Evolutionary conservation across 192 early-diverging fungal species (phyloP), one percentile per base, ranked within the genome.

Genomic region (Coemansia sp.): DNA sequence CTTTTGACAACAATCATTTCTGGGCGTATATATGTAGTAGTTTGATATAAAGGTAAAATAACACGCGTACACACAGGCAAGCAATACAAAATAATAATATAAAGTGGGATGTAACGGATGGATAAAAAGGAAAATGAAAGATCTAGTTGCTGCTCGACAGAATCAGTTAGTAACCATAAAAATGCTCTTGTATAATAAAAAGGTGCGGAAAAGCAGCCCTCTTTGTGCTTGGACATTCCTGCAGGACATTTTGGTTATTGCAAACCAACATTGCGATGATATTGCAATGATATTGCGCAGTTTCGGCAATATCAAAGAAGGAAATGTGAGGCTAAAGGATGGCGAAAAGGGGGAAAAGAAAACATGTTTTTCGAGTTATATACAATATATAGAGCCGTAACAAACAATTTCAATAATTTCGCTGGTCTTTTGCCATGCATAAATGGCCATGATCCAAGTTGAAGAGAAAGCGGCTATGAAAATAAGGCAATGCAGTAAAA

Each of bases 301-400:
- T 42, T 8, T 16, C 39, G 3, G 39, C n/a, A n/a, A n/a, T n/a
- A n/a, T n/a, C n/a, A n/a, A n/a, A n/a, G n/a, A n/a, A n/a, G n/a
- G n/a, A n/a, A n/a, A n/a, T n/a, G n/a, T n/a, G 46, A 19, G 13
- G 4, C 14, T 8, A 48, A 22, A 16, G 13, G 46, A 8, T 5
- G 20, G 20, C 20, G 46, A 22, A 48, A 48, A 4, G n/a, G n/a
- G n/a, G n/a, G n/a, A 48, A 48, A 19, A 48, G 13, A 48, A 48
- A 19, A 48, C 20, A 50, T 23, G 49, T 50, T 22, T 50, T 50
- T 50, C 6, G 49, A 25, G 22, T 22, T 14, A 50, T 11, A 50
- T 50, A 42, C 39, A 42, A 42, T 42, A 42, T 42, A 23, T 50
- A 50, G 14, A 50, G 49, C 49, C 49, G 49, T 50, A 50, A 50